Percentiles rank a stretch among this genome's conserved stretches.
Conservation (phyloP, 192 early-diverging fungal species). For the Thoreauomyces humboldtii region DNA sequence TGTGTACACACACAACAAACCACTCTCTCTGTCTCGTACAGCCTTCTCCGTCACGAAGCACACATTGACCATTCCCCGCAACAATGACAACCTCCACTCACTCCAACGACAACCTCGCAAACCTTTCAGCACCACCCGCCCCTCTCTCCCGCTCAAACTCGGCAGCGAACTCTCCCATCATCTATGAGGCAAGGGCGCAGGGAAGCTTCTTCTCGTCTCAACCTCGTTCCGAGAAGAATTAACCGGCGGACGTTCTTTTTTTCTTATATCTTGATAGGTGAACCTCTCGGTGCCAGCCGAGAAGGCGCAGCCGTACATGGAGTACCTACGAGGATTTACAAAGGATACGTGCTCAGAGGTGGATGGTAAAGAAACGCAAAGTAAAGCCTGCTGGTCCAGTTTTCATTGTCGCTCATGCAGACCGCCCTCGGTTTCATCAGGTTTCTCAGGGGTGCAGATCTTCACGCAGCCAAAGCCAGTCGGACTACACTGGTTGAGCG, state of each 20-base stretch:
- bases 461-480: conserved; percentile 46
- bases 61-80: neutral
- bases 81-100: neutral
- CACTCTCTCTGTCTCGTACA: neutral
- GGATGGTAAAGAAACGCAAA: conserved; percentile 16
- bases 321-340: conserved; percentile 48
- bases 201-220: no score
- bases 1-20: no score
- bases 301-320: conserved; percentile 43
- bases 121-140: neutral
- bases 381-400: neutral
- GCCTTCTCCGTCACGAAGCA: neutral
- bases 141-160: conserved; percentile 19
- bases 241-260: no score
- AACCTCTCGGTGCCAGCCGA: conserved; percentile 56
- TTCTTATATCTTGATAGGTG: no score
- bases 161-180: conserved; percentile 35
- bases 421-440: conserved; percentile 10
- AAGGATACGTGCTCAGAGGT: conserved; percentile 11
- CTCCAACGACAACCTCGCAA: neutral
- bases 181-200: no score
- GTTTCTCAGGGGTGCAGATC: conserved; percentile 40
- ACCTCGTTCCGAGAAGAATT: no score
- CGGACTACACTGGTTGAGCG: conserved; percentile 46
- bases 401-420: neutral